Evolutionary conservation across 805 yeast species (phyloP).

Genomic region (Candida corydali): DNA sequence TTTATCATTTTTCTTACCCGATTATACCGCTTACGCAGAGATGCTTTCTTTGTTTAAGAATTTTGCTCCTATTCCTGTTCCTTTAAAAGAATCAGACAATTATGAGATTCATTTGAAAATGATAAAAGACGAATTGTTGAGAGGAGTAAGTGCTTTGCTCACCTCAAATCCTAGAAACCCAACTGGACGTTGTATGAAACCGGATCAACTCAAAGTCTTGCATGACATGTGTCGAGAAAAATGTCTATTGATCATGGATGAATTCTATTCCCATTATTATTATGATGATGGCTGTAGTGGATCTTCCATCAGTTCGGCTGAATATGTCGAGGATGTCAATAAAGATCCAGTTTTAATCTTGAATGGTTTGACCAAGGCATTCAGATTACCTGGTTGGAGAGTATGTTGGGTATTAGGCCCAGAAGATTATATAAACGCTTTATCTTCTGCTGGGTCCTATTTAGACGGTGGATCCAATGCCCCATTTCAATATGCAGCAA

Average conservation of each 20-base stretch:
- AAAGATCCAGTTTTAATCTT: constrained; percentile 55
- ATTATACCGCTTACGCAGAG: constrained; percentile 63
- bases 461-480: constrained; percentile 60
- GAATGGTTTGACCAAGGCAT: constrained; percentile 59
- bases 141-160: constrained; percentile 56
- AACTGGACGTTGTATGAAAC: constrained; percentile 51
- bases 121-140: constrained; percentile 46
- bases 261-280: constrained; percentile 56
- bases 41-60: constrained; percentile 60
- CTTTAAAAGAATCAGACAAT: constrained; percentile 52
- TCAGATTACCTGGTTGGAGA: constrained; percentile 63
- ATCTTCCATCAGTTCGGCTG: constrained; percentile 47
- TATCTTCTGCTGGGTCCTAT: constrained; percentile 56
- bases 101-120: constrained; percentile 52
- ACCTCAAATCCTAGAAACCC: constrained; percentile 65
- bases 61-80: constrained; percentile 61
- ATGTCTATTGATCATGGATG: constrained; percentile 61
- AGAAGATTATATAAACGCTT: constrained; percentile 51
- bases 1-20: constrained; percentile 56
- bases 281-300: constrained; percentile 53
- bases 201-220: constrained; percentile 42
- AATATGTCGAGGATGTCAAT: constrained; percentile 50
- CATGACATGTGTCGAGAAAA: constrained; percentile 51
- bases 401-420: constrained; percentile 63
- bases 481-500: constrained; percentile 59